Percentiles rank a stretch among this genome's conserved stretches.
These are phyloP conservation scores for Punctularia strigosozonata DNA, from an alignment of 768 basidiomycete species.

Conservation along the genomic window DNA sequence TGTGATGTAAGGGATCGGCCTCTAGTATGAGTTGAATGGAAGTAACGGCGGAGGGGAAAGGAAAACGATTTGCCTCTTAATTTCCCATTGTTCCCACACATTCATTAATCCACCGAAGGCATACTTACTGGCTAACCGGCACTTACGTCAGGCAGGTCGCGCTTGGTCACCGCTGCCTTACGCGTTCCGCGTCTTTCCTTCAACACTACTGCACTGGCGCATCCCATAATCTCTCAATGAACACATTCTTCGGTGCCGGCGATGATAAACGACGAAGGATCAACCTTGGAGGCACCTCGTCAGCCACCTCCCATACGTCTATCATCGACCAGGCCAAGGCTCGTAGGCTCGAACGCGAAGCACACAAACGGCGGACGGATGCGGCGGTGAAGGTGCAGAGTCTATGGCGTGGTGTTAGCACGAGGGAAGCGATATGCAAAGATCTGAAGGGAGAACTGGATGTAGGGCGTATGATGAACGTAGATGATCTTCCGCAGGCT, in stretches of 20 bases:
- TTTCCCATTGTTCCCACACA: too few species aligned
- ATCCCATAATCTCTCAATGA: slow-evolving; percentile 13
- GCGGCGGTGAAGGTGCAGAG: slow-evolving; percentile 52
- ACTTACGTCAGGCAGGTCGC: too few species aligned
- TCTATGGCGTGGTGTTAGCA: slow-evolving; percentile 50
- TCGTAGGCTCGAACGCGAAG: slow-evolving; percentile 44
- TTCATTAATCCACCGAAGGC: too few species aligned
- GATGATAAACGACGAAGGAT: slow-evolving; percentile 49
- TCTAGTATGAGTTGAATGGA: too few species aligned
- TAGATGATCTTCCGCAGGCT: slow-evolving; percentile 53
- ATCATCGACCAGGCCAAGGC: slow-evolving; percentile 55
- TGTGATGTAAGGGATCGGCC: too few species aligned
- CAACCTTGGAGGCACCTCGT: slow-evolving; percentile 60
- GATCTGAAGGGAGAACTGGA: slow-evolving; percentile 43
- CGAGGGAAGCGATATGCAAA: slow-evolving; percentile 26
- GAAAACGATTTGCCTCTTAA: too few species aligned
- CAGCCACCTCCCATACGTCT: slow-evolving; percentile 36
- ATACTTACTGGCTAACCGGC: too few species aligned
- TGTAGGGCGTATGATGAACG: slow-evolving; percentile 42
- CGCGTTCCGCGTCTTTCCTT: background rate
- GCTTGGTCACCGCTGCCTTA: too few species aligned
- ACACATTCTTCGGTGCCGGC: slow-evolving; percentile 38
- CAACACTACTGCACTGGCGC: background rate
- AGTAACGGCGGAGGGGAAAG: too few species aligned
- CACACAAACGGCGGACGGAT: slow-evolving; percentile 42